Base-by-base conservation (phyloP, 83 land plant genomes). In the Thuja plicata region DNA sequence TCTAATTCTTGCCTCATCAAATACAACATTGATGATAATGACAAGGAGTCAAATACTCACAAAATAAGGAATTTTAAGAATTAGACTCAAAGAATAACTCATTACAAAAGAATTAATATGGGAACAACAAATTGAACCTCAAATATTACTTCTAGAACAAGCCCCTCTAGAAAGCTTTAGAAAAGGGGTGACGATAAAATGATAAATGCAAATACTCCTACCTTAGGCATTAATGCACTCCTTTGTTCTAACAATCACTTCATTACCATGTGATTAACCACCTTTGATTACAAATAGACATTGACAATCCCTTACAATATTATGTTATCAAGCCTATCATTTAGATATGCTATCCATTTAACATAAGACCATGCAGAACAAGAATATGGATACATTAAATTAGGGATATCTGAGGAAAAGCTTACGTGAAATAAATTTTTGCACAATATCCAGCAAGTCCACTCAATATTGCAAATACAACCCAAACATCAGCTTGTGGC, bases 401-500 rank as follows among this genome's bases (percentile, higher is more conserved):
- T 87, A 37, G 0, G 8, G 12, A 30, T 32, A 30, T 74, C 37
- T 2, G 78, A 76, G 38, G 46, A 19, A 88, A 37, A 57, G 86
- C 92, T 87, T 90, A 97, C 98, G 96, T 93, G 87, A 97, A 94
- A 90, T 95, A 97, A 66, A 91, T 94, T 79, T 96, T 97, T 21
- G 94, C 97, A 94, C 94, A 92, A 81, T 97, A 97, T 77, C 98
- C 96, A 92, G 91, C 60, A 48, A 97, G 62, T 57, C 93, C 95
- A 89, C 92, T 91, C 71, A 97, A 93, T 16, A 97, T 89, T 79
- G 97, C 99, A 86, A 92, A 90, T 11, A 91, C 91, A 84, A 97
- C 98, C 96, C 94, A 92, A 13, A 96, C 12, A 87, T 97, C 97
- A 89, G 94, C 95, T 88, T 92, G 92, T 30, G 97, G 98, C 91